Percentiles rank a stretch among this genome's conserved stretches.
Evolutionary conservation across 2,329 filamentous ascomycete genomes (phyloP).

Genomic region (Xylariaceae sp.): DNA sequence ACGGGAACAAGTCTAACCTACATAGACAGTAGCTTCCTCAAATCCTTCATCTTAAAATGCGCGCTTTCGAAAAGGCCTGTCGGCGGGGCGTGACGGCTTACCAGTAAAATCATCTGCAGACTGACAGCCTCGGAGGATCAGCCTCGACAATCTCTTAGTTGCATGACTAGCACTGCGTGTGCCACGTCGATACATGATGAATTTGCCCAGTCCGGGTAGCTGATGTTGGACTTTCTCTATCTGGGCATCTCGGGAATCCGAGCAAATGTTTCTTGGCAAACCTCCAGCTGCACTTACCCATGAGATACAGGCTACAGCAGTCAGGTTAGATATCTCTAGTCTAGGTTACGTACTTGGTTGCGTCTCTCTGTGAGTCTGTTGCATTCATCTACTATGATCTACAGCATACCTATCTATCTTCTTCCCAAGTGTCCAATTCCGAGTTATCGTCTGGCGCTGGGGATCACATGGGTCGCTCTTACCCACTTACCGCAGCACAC

Average conservation of each 20-base stretch:
- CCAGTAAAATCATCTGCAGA: slow-evolving; percentile 1
- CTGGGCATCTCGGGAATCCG: background rate
- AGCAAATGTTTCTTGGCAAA: background rate
- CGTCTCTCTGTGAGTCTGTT: too few relatives aligned
- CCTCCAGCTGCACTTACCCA: slow-evolving; percentile 1
- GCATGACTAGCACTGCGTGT: slow-evolving; percentile 12
- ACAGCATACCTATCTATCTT: background rate
- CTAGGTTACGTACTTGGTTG: too few relatives aligned
- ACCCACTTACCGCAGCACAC: slow-evolving; percentile 6
- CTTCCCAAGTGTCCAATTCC: too few relatives aligned
- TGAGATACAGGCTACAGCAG: too few relatives aligned
- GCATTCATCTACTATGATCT: too few relatives aligned
- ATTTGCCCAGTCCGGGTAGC: slow-evolving; percentile 12
- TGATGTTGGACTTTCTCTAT: slow-evolving; percentile 4
- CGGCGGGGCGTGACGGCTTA: slow-evolving; percentile 6
- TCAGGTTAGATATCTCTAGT: too few relatives aligned
- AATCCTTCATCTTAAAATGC: slow-evolving; percentile 9
- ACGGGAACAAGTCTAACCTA: too few relatives aligned
- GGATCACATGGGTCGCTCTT: slow-evolving; percentile 22
- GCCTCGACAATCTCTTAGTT: slow-evolving; percentile 16
- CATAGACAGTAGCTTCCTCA: slow-evolving; percentile 10
- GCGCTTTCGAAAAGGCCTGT: slow-evolving; percentile 12
- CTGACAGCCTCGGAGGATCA: slow-evolving; percentile 15
- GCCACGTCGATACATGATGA: slow-evolving; percentile 14
- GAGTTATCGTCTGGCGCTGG: slow-evolving; percentile 10